Percentiles rank a stretch among this genome's conserved stretches.
Conservation (phyloP, 768 basidiomycete genomes). For the Daedaleopsis nitida region DNA sequence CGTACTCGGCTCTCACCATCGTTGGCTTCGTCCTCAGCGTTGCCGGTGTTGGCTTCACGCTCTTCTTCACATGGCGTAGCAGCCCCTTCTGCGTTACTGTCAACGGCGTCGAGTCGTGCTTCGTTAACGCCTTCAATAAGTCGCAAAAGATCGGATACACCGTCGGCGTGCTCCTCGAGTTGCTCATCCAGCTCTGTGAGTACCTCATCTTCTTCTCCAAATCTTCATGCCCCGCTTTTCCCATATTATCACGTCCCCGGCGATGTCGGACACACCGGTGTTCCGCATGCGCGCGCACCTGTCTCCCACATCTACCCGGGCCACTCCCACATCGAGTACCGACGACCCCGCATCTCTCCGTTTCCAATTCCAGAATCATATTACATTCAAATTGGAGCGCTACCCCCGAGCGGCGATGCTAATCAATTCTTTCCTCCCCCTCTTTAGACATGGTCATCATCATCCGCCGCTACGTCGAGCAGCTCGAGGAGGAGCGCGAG, state of each 20-base stretch:
- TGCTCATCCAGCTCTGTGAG: slow-evolving; percentile 29
- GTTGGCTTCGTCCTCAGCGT: slow-evolving; percentile 26
- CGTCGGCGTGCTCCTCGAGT: slow-evolving; percentile 17
- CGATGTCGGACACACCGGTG: too few species aligned
- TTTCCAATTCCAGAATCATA: neutral
- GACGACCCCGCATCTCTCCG: too few species aligned
- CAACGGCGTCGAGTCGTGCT: slow-evolving; percentile 15
- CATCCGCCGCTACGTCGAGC: slow-evolving; percentile 31
- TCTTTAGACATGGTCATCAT: slow-evolving; percentile 27
- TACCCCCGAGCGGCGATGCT: slow-evolving; percentile 11
- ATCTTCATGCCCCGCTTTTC: neutral
- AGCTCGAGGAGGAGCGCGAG: slow-evolving; percentile 32
- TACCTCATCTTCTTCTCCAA: neutral
- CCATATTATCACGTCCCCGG: neutral
- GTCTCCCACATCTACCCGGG: neutral
- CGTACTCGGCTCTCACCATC: slow-evolving; percentile 28
- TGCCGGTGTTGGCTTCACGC: slow-evolving; percentile 20
- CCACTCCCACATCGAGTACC: too few species aligned
- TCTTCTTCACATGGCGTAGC: slow-evolving; percentile 25
- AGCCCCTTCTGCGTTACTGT: slow-evolving; percentile 22
- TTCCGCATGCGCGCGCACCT: neutral
- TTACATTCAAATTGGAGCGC: neutral
- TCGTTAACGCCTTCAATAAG: slow-evolving; percentile 22
- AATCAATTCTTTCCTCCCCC: neutral
- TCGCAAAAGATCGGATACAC: slow-evolving; percentile 27